Evolutionary conservation across 176 grass and related monocot genomes (phyloP).

Genomic region (Oryza punctata): DNA sequence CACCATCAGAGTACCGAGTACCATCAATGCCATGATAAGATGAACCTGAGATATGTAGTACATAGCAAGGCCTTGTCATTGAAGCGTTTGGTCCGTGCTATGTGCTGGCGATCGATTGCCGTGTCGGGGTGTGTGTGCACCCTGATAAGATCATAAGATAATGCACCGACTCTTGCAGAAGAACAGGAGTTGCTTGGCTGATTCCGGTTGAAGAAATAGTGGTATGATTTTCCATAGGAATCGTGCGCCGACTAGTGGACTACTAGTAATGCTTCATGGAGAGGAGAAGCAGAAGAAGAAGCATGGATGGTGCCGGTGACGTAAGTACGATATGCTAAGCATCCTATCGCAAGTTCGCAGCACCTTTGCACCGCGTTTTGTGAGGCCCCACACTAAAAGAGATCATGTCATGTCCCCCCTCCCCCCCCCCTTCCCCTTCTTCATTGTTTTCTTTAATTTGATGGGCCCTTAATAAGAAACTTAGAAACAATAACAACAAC

Average conservation of each 20-base stretch:
- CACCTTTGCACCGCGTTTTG: not conserved
- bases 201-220: not conserved
- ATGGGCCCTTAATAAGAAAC: too few species aligned
- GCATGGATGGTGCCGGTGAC: not conserved
- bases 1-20: not conserved
- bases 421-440: too few species aligned
- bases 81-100: not conserved
- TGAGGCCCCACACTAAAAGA: not conserved
- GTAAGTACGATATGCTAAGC: conserved; percentile 2
- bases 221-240: not conserved
- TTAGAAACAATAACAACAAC: too few species aligned
- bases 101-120: conserved; percentile 2
- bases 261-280: not conserved
- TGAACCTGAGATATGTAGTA: not conserved
- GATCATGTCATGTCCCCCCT: not conserved
- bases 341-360: conserved; percentile 1
- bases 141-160: not conserved
- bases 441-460: not conserved
- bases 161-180: not conserved
- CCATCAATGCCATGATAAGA: not conserved
- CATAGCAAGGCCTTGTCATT: not conserved
- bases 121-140: not conserved
- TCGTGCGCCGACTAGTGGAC: conserved; percentile 13
- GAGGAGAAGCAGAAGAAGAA: not conserved
- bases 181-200: not conserved